phyloP scores from a whole-genome alignment of 805 yeast genomes.

The Cyberlindnera euphorbiiphila region DNA sequence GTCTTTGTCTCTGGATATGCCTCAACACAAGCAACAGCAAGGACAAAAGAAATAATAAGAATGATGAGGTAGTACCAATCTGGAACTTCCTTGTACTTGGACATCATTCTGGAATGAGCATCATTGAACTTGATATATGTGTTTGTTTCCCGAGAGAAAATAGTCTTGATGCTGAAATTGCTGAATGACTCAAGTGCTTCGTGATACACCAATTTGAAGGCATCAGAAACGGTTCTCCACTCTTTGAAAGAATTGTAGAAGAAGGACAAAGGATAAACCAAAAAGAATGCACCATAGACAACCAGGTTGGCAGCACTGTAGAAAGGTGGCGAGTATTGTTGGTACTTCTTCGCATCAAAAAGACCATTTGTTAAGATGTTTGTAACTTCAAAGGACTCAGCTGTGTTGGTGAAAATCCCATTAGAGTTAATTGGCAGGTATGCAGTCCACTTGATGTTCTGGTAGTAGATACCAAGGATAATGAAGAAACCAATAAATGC shows the following conservation, averaged over 20 bases:
- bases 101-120: conserved; percentile 51
- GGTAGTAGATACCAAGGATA: conserved; percentile 36
- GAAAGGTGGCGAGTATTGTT: conserved; percentile 59
- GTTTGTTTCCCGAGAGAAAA: no score
- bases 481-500: conserved; percentile 31
- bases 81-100: conserved; percentile 59
- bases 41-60: conserved; percentile 38
- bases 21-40: conserved; percentile 43
- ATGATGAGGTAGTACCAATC: conserved; percentile 41
- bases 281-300: conserved; percentile 49
- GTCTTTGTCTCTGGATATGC: conserved; percentile 47
- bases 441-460: conserved; percentile 37
- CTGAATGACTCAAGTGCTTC: conserved; percentile 29
- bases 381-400: conserved; percentile 42
- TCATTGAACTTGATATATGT: no score
- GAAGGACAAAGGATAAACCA: conserved; percentile 47
- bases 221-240: no score
- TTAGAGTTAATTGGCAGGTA: conserved; percentile 44
- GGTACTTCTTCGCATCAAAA: conserved; percentile 36
- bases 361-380: conserved; percentile 34
- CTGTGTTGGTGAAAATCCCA: conserved; percentile 48
- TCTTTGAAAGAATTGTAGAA: conserved; percentile 43
- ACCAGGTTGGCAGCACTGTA: conserved; percentile 61
- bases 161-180: no score
- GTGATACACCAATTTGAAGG: no score